Conservation (phyloP, 2,329 filamentous ascomycete species). For the Colletotrichum spaethianum region DNA sequence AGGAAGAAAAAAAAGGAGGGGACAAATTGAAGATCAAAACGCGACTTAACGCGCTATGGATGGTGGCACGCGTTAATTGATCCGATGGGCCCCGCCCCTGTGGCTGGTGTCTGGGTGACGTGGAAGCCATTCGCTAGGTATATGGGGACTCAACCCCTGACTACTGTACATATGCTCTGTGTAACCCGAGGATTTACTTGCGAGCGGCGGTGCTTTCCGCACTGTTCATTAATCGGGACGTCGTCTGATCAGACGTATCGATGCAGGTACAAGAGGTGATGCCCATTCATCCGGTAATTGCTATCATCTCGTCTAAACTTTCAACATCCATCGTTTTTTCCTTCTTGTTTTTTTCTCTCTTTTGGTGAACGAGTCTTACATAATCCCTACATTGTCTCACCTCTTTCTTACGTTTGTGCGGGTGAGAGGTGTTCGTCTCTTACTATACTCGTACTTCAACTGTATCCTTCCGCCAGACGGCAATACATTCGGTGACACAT, state of each 20-base stretch:
- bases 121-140: background rate
- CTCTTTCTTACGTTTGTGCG: too few relatives aligned
- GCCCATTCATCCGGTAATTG: background rate
- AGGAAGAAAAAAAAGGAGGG: slow-evolving; percentile 14
- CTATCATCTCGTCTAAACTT: background rate
- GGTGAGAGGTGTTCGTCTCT: too few relatives aligned
- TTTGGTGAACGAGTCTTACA: too few relatives aligned
- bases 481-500: too few relatives aligned
- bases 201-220: too few relatives aligned
- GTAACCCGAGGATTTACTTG: background rate
- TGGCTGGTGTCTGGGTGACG: background rate
- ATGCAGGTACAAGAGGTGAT: background rate
- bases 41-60: slow-evolving; percentile 9
- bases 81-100: background rate
- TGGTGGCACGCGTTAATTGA: slow-evolving; percentile 13
- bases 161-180: background rate
- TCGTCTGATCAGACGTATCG: background rate
- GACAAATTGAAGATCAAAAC: slow-evolving; percentile 10
- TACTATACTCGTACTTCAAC: too few relatives aligned
- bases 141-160: background rate
- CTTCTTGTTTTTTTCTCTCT: background rate
- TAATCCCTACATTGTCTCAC: too few relatives aligned
- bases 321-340: background rate
- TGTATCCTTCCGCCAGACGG: too few relatives aligned
- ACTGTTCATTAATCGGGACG: background rate